These are phyloP conservation scores for Colletotrichum euphorbiae DNA, from an alignment of 2,329 filamentous ascomycete species.

Conservation along the genomic window DNA sequence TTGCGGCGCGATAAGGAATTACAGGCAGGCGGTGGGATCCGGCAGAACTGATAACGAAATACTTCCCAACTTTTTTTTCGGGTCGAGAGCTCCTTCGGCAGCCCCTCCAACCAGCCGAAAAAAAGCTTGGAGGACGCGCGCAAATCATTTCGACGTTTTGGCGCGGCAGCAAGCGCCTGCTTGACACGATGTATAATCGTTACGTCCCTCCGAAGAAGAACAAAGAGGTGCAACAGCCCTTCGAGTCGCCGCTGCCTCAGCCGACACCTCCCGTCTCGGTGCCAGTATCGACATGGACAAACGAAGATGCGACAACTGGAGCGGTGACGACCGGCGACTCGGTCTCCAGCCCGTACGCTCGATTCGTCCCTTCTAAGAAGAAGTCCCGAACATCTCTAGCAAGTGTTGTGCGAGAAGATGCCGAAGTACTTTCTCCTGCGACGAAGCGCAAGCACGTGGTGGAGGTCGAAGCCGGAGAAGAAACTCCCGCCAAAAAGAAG, in stretches of 20 bases:
- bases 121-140: not conserved
- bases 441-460: conserved; percentile 53
- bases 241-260: conserved; percentile 12
- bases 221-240: conserved; percentile 32
- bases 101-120: conserved; percentile 29
- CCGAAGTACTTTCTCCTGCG: conserved; percentile 16
- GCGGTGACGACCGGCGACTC: conserved; percentile 13
- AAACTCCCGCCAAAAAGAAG: conserved; percentile 49
- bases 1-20: conserved; percentile 43
- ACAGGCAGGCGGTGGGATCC: conserved; percentile 46
- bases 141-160: not conserved
- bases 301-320: conserved; percentile 16
- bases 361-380: conserved; percentile 38
- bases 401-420: not conserved
- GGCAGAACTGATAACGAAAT: conserved; percentile 55
- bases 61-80: conserved; percentile 51
- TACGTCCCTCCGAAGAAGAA: conserved; percentile 54
- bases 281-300: conserved; percentile 7
- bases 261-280: conserved; percentile 25
- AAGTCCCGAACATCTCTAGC: conserved; percentile 37
- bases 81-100: conserved; percentile 11
- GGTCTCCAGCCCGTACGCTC: conserved; percentile 30
- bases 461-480: conserved; percentile 45
- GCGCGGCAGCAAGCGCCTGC: conserved; percentile 22
- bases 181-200: conserved; percentile 42